These are phyloP conservation scores for Noccaea caerulescens DNA, from an alignment of 345 rosid species.

Conservation along the genomic window DNA sequence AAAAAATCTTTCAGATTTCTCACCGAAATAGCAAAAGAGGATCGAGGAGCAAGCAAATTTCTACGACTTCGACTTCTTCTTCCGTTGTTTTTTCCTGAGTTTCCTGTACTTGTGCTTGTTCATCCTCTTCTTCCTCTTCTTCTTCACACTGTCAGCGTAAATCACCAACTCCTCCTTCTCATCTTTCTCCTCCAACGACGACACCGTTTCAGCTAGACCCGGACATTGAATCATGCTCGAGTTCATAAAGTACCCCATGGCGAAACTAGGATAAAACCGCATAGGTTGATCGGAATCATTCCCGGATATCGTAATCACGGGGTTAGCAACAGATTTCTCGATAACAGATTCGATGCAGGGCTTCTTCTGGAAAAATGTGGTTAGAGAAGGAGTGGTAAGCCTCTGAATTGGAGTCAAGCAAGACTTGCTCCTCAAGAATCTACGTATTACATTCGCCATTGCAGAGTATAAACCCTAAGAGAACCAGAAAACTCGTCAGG, in stretches of 20 bases:
- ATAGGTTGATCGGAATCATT: conserved; percentile 22
- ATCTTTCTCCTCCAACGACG: conserved; percentile 32
- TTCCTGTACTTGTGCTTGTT: conserved; percentile 88
- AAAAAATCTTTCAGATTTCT: conserved; percentile 5
- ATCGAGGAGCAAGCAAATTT: background rate
- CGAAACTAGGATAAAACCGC: conserved; percentile 51
- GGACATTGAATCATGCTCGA: conserved; percentile 19
- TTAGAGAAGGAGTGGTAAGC: conserved; percentile 24
- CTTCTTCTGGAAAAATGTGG: conserved; percentile 21
- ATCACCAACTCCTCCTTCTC: conserved; percentile 26
- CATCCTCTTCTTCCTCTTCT: conserved; percentile 97
- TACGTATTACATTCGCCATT: conserved; percentile 50
- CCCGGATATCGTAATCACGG: conserved; percentile 2
- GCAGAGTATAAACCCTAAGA: conserved; percentile 13
- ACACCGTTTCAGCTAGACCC: conserved; percentile 31
- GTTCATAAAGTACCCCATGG: conserved; percentile 44
- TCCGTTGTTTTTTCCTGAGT: conserved; percentile 69
- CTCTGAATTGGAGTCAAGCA: conserved; percentile 35
- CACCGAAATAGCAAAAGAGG: conserved; percentile 30
- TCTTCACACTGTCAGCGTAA: conserved; percentile 90
- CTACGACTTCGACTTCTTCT: conserved; percentile 20
- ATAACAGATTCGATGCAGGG: conserved; percentile 13
- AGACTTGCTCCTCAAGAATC: conserved; percentile 42
- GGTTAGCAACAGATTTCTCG: conserved; percentile 29
- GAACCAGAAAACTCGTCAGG: background rate